These are phyloP conservation scores for Saccharomycopsis sp. DNA, from an alignment of 805 yeast species.

Conservation along the genomic window DNA sequence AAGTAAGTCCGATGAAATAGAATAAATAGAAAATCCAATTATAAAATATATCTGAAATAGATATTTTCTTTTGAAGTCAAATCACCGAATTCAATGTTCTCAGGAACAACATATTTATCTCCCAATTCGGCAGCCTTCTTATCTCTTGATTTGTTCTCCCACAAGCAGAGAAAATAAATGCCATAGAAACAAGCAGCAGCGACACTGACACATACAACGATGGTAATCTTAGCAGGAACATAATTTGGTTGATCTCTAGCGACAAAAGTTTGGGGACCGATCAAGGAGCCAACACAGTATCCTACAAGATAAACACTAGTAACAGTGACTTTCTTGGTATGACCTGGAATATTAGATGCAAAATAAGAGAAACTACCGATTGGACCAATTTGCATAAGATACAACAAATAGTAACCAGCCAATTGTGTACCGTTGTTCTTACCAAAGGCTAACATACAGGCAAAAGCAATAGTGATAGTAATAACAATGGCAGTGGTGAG, in stretches of 20 bases:
- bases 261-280: conserved; percentile 48
- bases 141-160: conserved; percentile 36
- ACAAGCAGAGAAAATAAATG: conserved; percentile 27
- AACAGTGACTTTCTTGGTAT: conserved; percentile 45
- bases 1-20: too few relatives aligned
- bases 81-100: conserved; percentile 43
- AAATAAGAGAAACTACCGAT: conserved; percentile 26
- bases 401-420: conserved; percentile 23
- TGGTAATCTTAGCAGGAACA: conserved; percentile 34
- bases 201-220: conserved; percentile 31
- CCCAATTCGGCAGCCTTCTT: conserved; percentile 22
- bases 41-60: conserved; percentile 39
- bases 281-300: conserved; percentile 45
- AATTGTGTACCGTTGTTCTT: conserved; percentile 18
- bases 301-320: conserved; percentile 40
- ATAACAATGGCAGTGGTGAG: conserved; percentile 2
- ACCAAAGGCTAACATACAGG: conserved; percentile 40
- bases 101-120: conserved; percentile 24
- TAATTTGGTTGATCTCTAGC: conserved; percentile 38
- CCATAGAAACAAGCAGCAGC: conserved; percentile 27
- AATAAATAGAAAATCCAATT: neutral
- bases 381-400: neutral
- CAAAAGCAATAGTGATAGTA: conserved; percentile 23
- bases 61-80: conserved; percentile 50
- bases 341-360: conserved; percentile 46